phyloP scores from a whole-genome alignment of 83 land plant genomes.

The Larix sibirica region DNA sequence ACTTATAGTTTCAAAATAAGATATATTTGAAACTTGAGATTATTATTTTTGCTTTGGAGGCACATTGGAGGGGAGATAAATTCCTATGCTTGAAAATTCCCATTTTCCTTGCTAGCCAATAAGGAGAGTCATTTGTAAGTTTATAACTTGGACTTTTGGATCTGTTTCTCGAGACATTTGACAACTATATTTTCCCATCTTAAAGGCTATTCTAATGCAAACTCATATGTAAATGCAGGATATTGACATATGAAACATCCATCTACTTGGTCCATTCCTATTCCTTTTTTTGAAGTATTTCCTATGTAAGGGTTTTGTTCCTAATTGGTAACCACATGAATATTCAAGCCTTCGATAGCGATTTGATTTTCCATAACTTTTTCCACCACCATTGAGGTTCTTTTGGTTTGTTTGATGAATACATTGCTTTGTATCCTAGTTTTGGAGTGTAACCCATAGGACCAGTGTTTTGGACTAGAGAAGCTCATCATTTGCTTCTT shows the following conservation, averaged over 20 bases:
- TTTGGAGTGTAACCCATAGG: not conserved
- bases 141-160: too few species aligned
- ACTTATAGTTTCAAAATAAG: too few species aligned
- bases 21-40: too few species aligned
- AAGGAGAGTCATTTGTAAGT: not conserved
- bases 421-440: not conserved
- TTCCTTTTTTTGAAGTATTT: not conserved
- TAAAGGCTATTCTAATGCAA: not conserved
- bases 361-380: not conserved
- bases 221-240: not conserved
- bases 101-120: not conserved
- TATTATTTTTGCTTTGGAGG: too few species aligned
- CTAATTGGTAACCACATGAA: not conserved
- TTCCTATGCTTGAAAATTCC: too few species aligned
- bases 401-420: not conserved
- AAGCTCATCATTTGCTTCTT: not conserved
- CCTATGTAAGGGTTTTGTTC: not conserved
- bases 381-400: not conserved
- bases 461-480: not conserved
- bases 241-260: not conserved
- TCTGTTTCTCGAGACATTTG: too few species aligned
- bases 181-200: too few species aligned
- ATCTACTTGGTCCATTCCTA: not conserved
- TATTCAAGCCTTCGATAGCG: not conserved
- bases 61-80: too few species aligned